These are phyloP conservation scores for Allium fistulosum DNA, from an alignment of 106 monocot species.

Conservation along the genomic window DNA sequence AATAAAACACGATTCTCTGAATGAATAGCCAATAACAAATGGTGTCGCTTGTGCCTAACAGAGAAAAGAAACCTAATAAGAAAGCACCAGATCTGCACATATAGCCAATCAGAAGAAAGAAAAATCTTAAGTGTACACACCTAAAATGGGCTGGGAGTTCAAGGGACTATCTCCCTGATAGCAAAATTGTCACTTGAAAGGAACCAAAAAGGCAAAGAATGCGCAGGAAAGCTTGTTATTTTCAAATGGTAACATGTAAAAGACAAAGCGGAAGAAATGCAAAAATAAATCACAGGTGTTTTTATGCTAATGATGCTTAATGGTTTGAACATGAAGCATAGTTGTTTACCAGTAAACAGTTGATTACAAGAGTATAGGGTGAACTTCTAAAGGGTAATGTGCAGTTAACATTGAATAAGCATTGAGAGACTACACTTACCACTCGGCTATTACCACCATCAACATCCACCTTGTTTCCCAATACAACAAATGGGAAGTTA, in stretches of 20 bases:
- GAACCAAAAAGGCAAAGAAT: too few species aligned
- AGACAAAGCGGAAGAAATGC: neutral
- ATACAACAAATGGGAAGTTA: slow-evolving; percentile 77
- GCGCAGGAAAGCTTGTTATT: too few species aligned
- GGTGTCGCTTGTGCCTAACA: too few species aligned
- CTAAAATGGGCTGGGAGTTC: too few species aligned
- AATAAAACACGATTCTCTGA: neutral
- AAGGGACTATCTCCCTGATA: too few species aligned
- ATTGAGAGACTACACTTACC: slow-evolving; percentile 26
- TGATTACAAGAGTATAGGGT: too few species aligned
- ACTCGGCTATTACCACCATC: slow-evolving; percentile 83
- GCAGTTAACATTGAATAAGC: neutral
- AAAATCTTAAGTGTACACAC: neutral
- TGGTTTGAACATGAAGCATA: too few species aligned
- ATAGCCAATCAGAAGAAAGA: neutral
- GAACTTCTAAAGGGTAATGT: neutral
- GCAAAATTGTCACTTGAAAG: too few species aligned
- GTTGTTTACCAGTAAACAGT: too few species aligned
- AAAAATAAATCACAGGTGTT: neutral
- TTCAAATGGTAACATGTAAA: neutral
- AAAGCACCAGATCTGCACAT: too few species aligned
- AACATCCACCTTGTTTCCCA: slow-evolving; percentile 85
- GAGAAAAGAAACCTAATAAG: too few species aligned
- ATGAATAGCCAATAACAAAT: too few species aligned
- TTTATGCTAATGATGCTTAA: neutral